Evolutionary conservation across 768 basidiomycete species (phyloP).

Genomic region (Vararia minispora): DNA sequence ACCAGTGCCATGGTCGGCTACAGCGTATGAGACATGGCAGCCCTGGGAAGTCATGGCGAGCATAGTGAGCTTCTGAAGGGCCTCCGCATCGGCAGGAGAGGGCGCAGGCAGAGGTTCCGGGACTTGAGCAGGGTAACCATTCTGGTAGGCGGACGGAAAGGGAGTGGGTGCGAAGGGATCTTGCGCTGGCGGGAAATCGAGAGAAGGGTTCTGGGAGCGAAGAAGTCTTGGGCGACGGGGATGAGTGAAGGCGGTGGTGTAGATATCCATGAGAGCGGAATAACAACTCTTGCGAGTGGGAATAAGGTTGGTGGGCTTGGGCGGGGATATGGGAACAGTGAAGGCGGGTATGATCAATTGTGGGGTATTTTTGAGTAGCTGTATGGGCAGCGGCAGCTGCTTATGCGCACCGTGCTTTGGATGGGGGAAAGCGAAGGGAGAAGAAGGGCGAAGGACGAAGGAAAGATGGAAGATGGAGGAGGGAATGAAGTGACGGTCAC

Average conservation of each 20-base stretch:
- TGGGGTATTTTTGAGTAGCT: constrained; percentile 13
- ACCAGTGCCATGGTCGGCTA: constrained; percentile 56
- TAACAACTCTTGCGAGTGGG: constrained; percentile 14
- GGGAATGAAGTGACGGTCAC: constrained; percentile 13
- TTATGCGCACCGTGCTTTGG: too few relatives aligned
- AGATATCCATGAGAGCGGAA: constrained; percentile 68
- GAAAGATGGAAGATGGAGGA: constrained; percentile 11
- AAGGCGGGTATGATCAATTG: constrained; percentile 12
- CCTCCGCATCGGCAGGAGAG: constrained; percentile 49
- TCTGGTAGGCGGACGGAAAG: constrained; percentile 21
- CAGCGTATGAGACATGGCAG: constrained; percentile 73
- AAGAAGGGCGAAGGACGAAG: constrained; percentile 7
- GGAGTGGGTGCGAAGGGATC: constrained; percentile 27
- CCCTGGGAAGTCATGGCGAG: constrained; percentile 73
- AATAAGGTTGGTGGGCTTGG: constrained; percentile 16
- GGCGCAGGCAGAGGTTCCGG: constrained; percentile 20
- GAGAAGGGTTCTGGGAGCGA: constrained; percentile 50
- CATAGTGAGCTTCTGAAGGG: constrained; percentile 68
- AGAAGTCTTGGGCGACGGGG: constrained; percentile 70
- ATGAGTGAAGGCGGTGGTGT: constrained; percentile 89
- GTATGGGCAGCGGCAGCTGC: constrained; percentile 1
- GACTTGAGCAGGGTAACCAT: constrained; percentile 15
- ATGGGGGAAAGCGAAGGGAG: background rate
- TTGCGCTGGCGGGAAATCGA: constrained; percentile 49
- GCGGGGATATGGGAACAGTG: constrained; percentile 18